phyloP scores from a whole-genome alignment of 2,329 filamentous ascomycete species.

The Fusarium subglutinans region DNA sequence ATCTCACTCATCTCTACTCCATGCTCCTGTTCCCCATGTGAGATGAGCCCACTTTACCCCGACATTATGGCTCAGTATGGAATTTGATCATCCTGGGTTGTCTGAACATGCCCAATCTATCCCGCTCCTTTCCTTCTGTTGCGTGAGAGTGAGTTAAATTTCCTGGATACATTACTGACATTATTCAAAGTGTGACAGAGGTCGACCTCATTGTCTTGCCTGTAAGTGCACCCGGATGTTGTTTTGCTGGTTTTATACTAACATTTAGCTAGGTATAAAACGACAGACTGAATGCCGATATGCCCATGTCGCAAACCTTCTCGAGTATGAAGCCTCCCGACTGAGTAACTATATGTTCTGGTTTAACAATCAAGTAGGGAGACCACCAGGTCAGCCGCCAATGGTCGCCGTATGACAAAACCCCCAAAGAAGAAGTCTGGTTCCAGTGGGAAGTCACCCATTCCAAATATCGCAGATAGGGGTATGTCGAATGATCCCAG shows the following conservation, averaged over 20 bases:
- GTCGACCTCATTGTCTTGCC: conserved; percentile 73
- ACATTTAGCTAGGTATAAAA: conserved; percentile 69
- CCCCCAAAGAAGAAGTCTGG: conserved; percentile 64
- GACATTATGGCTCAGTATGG: neutral
- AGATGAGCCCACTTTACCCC: conserved; percentile 32
- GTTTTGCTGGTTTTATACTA: neutral
- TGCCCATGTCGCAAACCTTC: conserved; percentile 77
- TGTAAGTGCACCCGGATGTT: conserved; percentile 55
- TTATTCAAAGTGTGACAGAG: conserved; percentile 74
- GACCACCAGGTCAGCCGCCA: conserved; percentile 63
- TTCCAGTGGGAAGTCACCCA: conserved; percentile 49
- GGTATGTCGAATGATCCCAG: conserved; percentile 58
- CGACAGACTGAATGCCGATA: conserved; percentile 80
- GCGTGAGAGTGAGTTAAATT: neutral
- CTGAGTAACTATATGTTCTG: neutral
- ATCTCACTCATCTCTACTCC: neutral
- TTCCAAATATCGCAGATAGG: conserved; percentile 66
- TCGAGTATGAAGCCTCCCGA: conserved; percentile 67
- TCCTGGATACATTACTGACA: conserved; percentile 14
- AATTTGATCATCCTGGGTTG: neutral
- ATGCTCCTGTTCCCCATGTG: neutral
- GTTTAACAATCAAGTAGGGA: conserved; percentile 55
- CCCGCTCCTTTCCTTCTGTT: neutral
- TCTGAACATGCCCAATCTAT: neutral
- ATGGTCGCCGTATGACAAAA: conserved; percentile 65